Base-by-base conservation (phyloP, 2,329 filamentous ascomycete genomes). In the Epichloe scottii region DNA sequence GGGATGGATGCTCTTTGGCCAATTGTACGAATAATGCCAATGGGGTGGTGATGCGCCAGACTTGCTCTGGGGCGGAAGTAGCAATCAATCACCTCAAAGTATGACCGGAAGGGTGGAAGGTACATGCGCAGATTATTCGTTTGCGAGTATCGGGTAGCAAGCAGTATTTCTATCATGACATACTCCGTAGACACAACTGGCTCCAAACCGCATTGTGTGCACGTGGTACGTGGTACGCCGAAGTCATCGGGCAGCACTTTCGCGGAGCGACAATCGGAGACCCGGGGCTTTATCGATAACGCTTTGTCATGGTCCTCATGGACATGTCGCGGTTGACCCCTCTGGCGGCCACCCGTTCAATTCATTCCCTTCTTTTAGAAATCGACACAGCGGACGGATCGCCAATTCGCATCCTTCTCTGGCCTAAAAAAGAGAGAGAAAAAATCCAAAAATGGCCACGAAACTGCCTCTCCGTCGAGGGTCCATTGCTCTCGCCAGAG, bases 391-490 rank as follows among this genome's bases (percentile, higher is more conserved):
- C 26, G 3, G 10, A 30, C 30, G 10, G 30, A 30, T 30, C 30
- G 30, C 10, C 30, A 34, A 38, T 17, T 46, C 12, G 33, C 26
- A 10, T 19, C n/a, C 2, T 34, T 46, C 17, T 10, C 15, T 15
- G 26, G 6, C 17, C 12, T 15, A 46, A 5, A 5, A 37, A 34
- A 5, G 15, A 23, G 19, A 35, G 19, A 17, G 3, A 6, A 30
- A 38, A 23, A 19, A 5, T 4, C 0, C 35, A 11, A 46, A 49
- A 48, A 74, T 74, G 71, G 68, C 70, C 55, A 58, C 70, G 56
- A 68, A 67, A 56, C 55, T 66, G 37, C 60, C 68, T 33, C 56
- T 71, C 42, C 65, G 67, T 58, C 63, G 68, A 54, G 68, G 67
- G 62, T 61, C 68, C 61, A 60, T 62, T 15, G 50, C 59, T 45